Base-by-base conservation (phyloP, 176 grass and related monocot genomes). In the Phyllostachys edulis region DNA sequence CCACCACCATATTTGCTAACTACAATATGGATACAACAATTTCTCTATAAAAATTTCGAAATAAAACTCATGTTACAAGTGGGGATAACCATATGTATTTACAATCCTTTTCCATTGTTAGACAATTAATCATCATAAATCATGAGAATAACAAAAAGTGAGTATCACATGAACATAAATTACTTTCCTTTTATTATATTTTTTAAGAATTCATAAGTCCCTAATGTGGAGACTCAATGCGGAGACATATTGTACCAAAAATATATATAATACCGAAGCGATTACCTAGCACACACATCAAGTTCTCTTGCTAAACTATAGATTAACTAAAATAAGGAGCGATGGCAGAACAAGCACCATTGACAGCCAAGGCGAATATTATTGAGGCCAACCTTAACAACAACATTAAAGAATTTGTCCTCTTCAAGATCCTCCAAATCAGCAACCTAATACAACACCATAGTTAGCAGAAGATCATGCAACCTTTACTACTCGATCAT, bases 391-490 rank as follows among this genome's bases (percentile, higher is more conserved):
- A 99, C 96, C 96, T 99, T 99, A 60, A 99, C 89, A 63, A 99
- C 93, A 81, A 91, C 91, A 87, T 96, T 95, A 74, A 99, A 70
- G 85, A 90, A 96, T 90, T 89, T 82, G 73, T 89, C 85, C 77
- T 87, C 93, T 92, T 88, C 85, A 88, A 90, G 75, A 61, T 92
- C 87, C 54, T 86, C 88, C 4, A 85, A 86, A 24, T 92, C 91
- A 78, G 75, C 57, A 72, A 79, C 87, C 96, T 99, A 55, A 67
- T 60, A 76, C 6, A 80, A 77, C 23, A 80, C 73, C 70, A 86
- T 51, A 65, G 57, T 79, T 39, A 84, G 74, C 46, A 87, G 32
- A 82, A 67, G 18, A 41, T 16, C 40, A 76, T 80, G 38, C 21
- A 13, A 39, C 27, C 38, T 67, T 51, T 40, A 68, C 70, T 49